Evolutionary conservation across 2,329 filamentous ascomycete genomes (phyloP).

Genomic region (Paracoccidioides lutzii): DNA sequence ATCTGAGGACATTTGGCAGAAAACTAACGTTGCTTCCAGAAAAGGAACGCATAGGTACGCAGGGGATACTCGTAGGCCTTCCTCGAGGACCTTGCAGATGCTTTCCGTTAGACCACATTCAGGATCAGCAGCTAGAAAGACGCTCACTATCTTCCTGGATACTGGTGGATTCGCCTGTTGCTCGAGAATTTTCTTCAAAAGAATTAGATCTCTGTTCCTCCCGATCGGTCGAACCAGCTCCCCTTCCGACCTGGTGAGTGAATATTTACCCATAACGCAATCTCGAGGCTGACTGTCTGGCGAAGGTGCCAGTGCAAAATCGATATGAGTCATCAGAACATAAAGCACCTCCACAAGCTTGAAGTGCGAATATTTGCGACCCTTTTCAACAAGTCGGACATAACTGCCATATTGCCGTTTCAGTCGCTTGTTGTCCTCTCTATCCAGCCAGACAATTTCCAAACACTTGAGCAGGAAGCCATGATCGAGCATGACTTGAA

Average conservation of each 20-base stretch:
- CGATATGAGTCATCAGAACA: constrained; percentile 26
- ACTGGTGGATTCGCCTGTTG: constrained; percentile 44
- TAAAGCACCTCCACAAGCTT: constrained; percentile 32
- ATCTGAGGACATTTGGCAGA: constrained; percentile 34
- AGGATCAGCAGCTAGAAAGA: constrained; percentile 41
- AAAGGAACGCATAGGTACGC: constrained; percentile 40
- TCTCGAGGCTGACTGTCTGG: constrained; percentile 16
- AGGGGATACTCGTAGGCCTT: constrained; percentile 41
- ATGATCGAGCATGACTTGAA: constrained; percentile 45
- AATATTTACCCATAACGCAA: constrained; percentile 19
- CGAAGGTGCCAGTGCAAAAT: constrained; percentile 22
- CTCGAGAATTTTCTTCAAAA: constrained; percentile 51
- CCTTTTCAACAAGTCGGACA: constrained; percentile 32
- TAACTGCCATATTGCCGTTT: constrained; percentile 41
- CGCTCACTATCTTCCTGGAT: constrained; percentile 45
- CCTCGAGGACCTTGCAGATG: constrained; percentile 42
- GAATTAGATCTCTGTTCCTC: constrained; percentile 20
- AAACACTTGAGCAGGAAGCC: constrained; percentile 49
- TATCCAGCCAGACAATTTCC: constrained; percentile 50
- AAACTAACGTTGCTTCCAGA: constrained; percentile 44
- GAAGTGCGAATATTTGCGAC: constrained; percentile 32
- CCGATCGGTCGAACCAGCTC: constrained; percentile 24
- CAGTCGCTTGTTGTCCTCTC: constrained; percentile 36
- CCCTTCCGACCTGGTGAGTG: constrained; percentile 23
- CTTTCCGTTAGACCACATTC: constrained; percentile 36